Conservation (phyloP, 2,329 filamentous ascomycete species). For the Gaeumannomyces sp. region DNA sequence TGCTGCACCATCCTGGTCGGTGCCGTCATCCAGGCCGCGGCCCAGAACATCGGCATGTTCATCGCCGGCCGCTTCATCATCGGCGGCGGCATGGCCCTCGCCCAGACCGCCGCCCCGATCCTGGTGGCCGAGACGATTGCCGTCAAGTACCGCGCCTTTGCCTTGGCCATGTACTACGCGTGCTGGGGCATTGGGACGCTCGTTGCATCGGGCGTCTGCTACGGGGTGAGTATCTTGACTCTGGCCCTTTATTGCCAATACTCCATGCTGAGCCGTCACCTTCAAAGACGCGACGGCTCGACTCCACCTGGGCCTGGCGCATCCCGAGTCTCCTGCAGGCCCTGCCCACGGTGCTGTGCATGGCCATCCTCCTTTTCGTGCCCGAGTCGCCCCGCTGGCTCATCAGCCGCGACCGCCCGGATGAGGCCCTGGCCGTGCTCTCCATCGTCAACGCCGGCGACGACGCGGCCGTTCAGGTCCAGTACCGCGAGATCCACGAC, state of each 20-base stretch:
- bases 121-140: constrained; percentile 17
- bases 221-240: constrained; percentile 16
- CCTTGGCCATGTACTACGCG: constrained; percentile 12
- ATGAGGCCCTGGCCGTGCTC: constrained; percentile 28
- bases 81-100: constrained; percentile 19
- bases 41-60: constrained; percentile 23
- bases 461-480: constrained; percentile 39
- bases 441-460: constrained; percentile 47
- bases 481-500: constrained; percentile 51
- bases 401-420: constrained; percentile 23
- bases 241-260: constrained; percentile 2
- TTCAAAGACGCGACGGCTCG: constrained; percentile 9
- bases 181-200: constrained; percentile 15
- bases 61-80: constrained; percentile 21
- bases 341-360: constrained; percentile 16
- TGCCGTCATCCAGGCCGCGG: constrained; percentile 17
- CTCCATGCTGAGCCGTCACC: neutral
- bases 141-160: constrained; percentile 14
- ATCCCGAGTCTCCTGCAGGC: constrained; percentile 18
- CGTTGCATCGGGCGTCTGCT: constrained; percentile 18
- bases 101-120: constrained; percentile 14
- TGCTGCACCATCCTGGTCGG: constrained; percentile 19
- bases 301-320: constrained; percentile 18
- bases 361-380: constrained; percentile 14
- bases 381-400: constrained; percentile 31